Evolutionary conservation across 2,329 filamentous ascomycete species (phyloP).

Genomic region (Leptographium galeiforme): DNA sequence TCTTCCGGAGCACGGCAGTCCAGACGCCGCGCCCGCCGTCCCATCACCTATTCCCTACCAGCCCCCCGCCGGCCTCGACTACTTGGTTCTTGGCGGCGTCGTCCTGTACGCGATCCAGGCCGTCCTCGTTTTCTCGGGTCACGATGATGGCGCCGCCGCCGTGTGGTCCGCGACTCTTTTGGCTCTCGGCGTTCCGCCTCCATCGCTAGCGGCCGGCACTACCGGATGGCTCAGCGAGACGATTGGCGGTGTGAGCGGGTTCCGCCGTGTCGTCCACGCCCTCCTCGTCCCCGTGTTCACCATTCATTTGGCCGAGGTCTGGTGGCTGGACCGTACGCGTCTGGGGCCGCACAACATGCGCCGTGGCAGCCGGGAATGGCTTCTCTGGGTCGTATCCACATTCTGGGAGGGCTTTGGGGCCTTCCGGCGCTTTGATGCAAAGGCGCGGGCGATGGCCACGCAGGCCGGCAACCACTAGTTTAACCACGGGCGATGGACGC

Average conservation of each 20-base stretch:
- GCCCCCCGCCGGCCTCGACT: conserved; percentile 29
- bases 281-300: conserved; percentile 46
- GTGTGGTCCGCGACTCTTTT: conserved; percentile 23
- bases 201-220: conserved; percentile 6
- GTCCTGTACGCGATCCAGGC: conserved; percentile 39
- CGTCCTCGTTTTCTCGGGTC: conserved; percentile 27
- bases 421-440: conserved; percentile 35
- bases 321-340: conserved; percentile 33
- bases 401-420: conserved; percentile 40
- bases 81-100: conserved; percentile 40
- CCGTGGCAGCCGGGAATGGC: conserved; percentile 35
- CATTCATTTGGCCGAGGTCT: conserved; percentile 54
- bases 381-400: conserved; percentile 36
- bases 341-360: conserved; percentile 34
- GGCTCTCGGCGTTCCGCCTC: neutral
- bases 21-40: conserved; percentile 16
- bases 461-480: no score
- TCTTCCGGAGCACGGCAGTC: conserved; percentile 24
- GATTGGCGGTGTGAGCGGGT: conserved; percentile 28
- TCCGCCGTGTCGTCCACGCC: conserved; percentile 42
- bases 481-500: neutral
- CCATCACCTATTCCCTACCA: conserved; percentile 18
- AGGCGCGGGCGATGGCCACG: neutral
- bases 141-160: conserved; percentile 37
- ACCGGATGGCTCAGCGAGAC: neutral